A percentile compares a stretch with the other conserved stretches of the same genome.
These are phyloP conservation scores for Paxillus involutus DNA, from an alignment of 768 basidiomycete species.

Conservation along the genomic window DNA sequence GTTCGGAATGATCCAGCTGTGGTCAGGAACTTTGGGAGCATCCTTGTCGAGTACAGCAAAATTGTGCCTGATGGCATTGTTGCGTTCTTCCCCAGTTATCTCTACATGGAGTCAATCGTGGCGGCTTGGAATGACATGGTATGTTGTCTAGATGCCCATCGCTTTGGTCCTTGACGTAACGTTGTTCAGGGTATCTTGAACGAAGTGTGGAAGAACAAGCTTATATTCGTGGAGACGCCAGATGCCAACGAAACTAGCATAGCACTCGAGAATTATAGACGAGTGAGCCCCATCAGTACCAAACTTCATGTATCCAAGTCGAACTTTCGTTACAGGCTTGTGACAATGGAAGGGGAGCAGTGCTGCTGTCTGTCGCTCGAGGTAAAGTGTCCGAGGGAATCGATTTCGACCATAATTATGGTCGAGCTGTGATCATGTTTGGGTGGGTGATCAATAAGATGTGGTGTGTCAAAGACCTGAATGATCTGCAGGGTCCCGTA, in stretches of 20 bases:
- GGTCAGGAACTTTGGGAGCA: constrained; percentile 97
- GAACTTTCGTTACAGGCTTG: constrained; percentile 64
- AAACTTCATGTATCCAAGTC: not conserved
- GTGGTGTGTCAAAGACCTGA: constrained; percentile 1
- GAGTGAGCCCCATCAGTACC: constrained; percentile 48
- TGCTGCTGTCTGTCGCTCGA: constrained; percentile 93
- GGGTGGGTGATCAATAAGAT: constrained; percentile 54
- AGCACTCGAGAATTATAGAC: constrained; percentile 94
- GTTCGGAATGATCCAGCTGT: constrained; percentile 99
- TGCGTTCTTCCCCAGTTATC: constrained; percentile 98
- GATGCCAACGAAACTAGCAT: constrained; percentile 99
- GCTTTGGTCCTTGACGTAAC: not conserved
- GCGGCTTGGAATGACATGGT: constrained; percentile 99
- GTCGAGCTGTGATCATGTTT: constrained; percentile 99
- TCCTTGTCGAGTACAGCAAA: constrained; percentile 96
- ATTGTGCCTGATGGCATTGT: constrained; percentile 98
- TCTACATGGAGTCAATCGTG: constrained; percentile 99
- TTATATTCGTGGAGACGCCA: constrained; percentile 98
- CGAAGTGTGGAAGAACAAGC: constrained; percentile 99
- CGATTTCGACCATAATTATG: constrained; percentile 99
- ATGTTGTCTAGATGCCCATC: constrained; percentile 25
- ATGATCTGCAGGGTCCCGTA: constrained; percentile 72
- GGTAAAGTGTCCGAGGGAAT: constrained; percentile 99
- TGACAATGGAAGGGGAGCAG: constrained; percentile 97
- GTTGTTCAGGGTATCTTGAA: constrained; percentile 85